Evolutionary conservation across 2,329 filamentous ascomycete species (phyloP), one percentile per base, ranked within the genome.

Genomic region (Fusarium tricinctum): DNA sequence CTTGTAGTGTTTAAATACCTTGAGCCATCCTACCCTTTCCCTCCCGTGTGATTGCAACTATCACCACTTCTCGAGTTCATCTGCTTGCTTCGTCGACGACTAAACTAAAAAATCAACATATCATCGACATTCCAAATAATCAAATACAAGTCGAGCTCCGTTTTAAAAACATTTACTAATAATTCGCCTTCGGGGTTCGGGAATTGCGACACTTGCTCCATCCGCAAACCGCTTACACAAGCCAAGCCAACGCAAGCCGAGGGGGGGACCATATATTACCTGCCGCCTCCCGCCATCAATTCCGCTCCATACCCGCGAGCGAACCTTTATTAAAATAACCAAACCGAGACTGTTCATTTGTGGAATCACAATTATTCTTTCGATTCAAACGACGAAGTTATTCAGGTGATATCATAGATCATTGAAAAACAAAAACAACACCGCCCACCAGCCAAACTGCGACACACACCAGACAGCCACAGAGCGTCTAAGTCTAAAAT

Each of bases 1-100:
- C 48, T 54, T 28, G 32, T 32, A 40, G 46, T 39, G 43, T 66
- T 70, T 71, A 71, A 71, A 71, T 71, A 69, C 68, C 65, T 64
- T 62, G 54, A 32, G 35, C 33, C 46, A 43, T 57, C 59, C 51
- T 66, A 20, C 47, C 40, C 14, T 20, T 42, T 48, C 54, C 50
- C 20, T 39, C 28, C 28, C 49, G 49, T 22, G 38, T 26, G 35
- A 17, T 50, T 32, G 43, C 35, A 40, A n/a, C 22, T 30, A 23
- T 49, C 38, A 40, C 57, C 40, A n/a, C 13, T 15, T 56, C 40
- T 49, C 9, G 44, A 38, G 22, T 32, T n/a, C 26, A 14, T 47
- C 23, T 30, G 14, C 45, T 35, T 52, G 14, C 10, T 39, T 46
- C 20, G n/a, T 35, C 28, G 19, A n/a, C 12, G 33, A 32, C n/a